Evolutionary conservation across 2,329 filamentous ascomycete genomes (phyloP).

Genomic region (Pezicula carpinea): DNA sequence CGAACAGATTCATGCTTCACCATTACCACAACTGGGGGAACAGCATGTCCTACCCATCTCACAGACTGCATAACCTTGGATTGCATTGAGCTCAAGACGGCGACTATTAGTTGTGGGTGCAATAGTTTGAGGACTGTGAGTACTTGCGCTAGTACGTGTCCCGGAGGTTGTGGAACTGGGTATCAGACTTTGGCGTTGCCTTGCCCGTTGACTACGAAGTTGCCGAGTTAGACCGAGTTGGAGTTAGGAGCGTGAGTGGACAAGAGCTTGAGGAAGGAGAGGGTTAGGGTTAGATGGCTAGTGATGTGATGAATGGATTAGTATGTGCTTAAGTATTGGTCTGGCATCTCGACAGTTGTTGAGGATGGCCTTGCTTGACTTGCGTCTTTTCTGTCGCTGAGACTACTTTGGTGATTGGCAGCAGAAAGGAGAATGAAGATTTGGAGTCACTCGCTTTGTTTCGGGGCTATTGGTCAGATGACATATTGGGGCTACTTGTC

Average conservation of each 20-base stretch:
- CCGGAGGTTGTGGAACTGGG: background rate
- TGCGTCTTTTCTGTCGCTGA: too few species aligned
- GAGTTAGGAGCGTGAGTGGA: too few species aligned
- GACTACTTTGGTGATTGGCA: too few species aligned
- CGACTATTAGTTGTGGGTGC: background rate
- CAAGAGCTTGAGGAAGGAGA: too few species aligned
- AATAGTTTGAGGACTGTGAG: background rate
- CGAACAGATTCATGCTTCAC: constrained; percentile 6
- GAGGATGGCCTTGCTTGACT: background rate
- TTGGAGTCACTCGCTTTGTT: too few species aligned
- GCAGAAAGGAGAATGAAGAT: too few species aligned
- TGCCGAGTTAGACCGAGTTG: too few species aligned
- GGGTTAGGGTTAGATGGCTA: too few species aligned
- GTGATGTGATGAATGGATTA: too few species aligned
- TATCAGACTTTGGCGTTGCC: background rate
- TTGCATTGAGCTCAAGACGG: constrained; percentile 1
- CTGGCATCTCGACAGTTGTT: background rate
- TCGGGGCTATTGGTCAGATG: too few species aligned
- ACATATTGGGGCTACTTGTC: too few species aligned
- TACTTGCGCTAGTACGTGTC: background rate
- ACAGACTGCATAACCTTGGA: background rate
- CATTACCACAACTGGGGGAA: constrained; percentile 9
- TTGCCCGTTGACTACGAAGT: background rate
- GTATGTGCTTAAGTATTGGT: too few species aligned
- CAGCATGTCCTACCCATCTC: constrained; percentile 6